Base-by-base conservation (phyloP, 2,329 filamentous ascomycete genomes). In the Calonectria hawksworthii region DNA sequence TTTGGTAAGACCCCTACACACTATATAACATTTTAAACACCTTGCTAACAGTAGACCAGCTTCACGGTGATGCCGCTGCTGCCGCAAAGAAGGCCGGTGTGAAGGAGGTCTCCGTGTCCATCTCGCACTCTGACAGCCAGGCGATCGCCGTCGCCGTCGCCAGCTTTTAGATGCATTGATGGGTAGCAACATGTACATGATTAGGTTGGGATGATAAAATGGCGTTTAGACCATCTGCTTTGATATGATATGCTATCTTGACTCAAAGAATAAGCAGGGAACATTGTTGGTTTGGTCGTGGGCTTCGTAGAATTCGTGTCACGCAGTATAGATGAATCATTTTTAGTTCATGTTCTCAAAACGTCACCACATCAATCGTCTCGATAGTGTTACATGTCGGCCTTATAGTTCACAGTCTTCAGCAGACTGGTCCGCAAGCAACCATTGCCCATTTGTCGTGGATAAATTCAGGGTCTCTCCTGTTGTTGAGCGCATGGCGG, bases 61-160 rank as follows among this genome's bases (percentile, higher is more conserved):
- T 99, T 61, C 94, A 96, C 79, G 97, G 96, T 79, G 92, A 94
- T 75, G 97, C 97, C 68, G 92, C 95, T 76, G 87, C 91, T 68
- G 95, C 95, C 69, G 97, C 97, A n/a, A 93, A 94, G 84, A 90
- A 95, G 85, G 95, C 94, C 32, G 95, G 96, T 75, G 93, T 99
- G 54, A 98, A 96, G 89, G 92, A 93, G 70, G 93, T 99, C 78
- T 96, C 91, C 78, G 94, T 99, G 80, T 98, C 96, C 83, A 98
- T 99, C 83, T 98, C 96, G 81, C 98, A 99, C 87, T 97, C 94
- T 50, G 96, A 99, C 80, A 93, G 90, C 74, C 97, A 99, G 87
- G 96, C 97, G 75, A 96, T 99, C 82, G 96, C 97, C 59, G 95
- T 99, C 82, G 97, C 98, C 2, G 94, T 98, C 75, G 94, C 96